Percentiles rank a stretch among this genome's conserved stretches.
Conservation (phyloP, 306 rosid genomes). For the Senna siamea region DNA sequence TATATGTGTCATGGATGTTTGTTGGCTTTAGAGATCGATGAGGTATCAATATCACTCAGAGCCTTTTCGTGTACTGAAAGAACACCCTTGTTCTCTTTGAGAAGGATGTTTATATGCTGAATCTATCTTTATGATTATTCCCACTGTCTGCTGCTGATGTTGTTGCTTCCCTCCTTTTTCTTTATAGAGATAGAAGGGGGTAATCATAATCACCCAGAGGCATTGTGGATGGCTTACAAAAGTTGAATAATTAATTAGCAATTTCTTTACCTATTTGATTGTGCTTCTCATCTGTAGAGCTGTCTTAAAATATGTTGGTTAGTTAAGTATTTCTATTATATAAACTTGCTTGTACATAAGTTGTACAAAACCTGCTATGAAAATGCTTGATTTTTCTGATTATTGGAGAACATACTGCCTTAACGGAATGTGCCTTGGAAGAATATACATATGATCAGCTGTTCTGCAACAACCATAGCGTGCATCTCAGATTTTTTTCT, state of each 20-base stretch:
- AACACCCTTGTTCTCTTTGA: neutral
- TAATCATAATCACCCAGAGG: neutral
- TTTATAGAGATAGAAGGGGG: neutral
- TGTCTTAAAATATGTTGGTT: constrained; percentile 15
- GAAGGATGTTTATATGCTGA: constrained; percentile 16
- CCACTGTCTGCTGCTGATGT: neutral
- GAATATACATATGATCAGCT: constrained; percentile 10
- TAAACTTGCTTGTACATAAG: constrained; percentile 14
- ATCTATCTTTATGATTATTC: constrained; percentile 15
- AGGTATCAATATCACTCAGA: constrained; percentile 5
- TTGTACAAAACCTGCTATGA: constrained; percentile 21
- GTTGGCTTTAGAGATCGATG: constrained; percentile 25
- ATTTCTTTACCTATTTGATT: neutral
- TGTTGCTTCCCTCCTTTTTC: neutral
- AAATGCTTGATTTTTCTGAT: constrained; percentile 22
- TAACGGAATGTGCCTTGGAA: constrained; percentile 22
- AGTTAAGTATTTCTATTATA: constrained; percentile 4
- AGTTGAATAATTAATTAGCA: neutral
- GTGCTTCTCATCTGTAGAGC: constrained; percentile 9
- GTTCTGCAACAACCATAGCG: neutral
- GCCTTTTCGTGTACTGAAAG: constrained; percentile 17
- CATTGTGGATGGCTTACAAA: neutral
- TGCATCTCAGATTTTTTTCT: neutral
- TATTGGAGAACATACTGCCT: neutral
- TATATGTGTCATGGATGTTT: constrained; percentile 30